Base-by-base conservation (phyloP, 176 grass and related monocot genomes). In the Carex kokanica region DNA sequence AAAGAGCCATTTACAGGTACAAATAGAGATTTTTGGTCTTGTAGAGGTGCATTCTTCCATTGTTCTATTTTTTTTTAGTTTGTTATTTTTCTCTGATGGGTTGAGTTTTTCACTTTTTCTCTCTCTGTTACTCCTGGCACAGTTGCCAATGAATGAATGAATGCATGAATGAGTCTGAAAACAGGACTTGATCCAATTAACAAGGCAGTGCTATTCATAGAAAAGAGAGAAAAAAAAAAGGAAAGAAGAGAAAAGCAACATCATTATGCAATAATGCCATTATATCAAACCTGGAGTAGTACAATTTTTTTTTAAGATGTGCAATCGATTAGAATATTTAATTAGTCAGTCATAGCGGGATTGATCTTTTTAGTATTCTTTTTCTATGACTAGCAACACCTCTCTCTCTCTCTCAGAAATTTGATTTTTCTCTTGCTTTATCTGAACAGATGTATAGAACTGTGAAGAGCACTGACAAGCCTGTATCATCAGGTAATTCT, bases 1-100 rank as follows among this genome's bases (percentile, higher is more conserved):
- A 29, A 99, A 99, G 89, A 99, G 96, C 60, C 96, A 99, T 80
- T 94, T 99, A 88, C 96, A 99, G 96, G 96, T 99, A 88, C 77
- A n/a, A 81, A 61, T 25, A 63, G 60, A 34, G n/a, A 58, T 20
- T 49, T 71, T 66, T 81, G 40, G 45, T 54, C 69, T 70, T 59
- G 17, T 71, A 81, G 23, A 69, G 20, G 34, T 60, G 68, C 56
- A 51, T 38, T 78, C 78, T 85, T 78, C 14, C 20, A 23, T 68
- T 65, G 16, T 66, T 67, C 5, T 61, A 21, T 49, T 23, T 49
- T 41, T n/a, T 75, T 24, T 31, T 34, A 21, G 15, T 25, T 87
- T 67, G 67, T 21, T 81, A 29, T 88, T 63, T 66, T 82, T 66
- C 70, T 51, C 20, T 25, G 12, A 27, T 67, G 31, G 36, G 21